phyloP scores from a whole-genome alignment of 306 rosid species.

The Prunus salicina region DNA sequence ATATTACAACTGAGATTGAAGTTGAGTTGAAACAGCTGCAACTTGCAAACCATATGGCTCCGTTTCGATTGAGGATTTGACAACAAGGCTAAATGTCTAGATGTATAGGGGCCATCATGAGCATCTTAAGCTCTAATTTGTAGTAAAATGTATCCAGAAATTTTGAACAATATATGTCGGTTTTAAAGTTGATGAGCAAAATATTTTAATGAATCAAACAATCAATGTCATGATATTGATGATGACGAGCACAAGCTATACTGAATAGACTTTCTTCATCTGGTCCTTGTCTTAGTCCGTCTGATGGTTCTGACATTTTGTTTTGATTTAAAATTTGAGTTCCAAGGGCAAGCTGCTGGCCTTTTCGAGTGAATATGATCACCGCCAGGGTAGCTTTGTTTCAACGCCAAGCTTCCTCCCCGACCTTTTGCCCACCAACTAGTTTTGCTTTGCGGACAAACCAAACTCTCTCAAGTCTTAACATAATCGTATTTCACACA shows the following conservation, averaged over 20 bases:
- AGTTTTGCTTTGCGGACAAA: constrained; percentile 40
- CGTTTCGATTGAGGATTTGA: too few relatives aligned
- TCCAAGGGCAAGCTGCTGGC: background rate
- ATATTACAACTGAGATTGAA: background rate
- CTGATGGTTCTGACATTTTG: background rate
- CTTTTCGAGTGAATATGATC: constrained; percentile 8
- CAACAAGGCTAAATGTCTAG: too few relatives aligned
- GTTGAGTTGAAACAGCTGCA: too few relatives aligned
- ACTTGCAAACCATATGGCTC: too few relatives aligned
- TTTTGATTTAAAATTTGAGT: background rate
- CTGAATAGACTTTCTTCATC: background rate
- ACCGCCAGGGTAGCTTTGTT: constrained; percentile 32
- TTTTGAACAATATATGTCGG: background rate
- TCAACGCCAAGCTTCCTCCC: constrained; percentile 44
- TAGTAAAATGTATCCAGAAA: background rate
- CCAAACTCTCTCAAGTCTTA: constrained; percentile 17
- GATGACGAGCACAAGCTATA: background rate
- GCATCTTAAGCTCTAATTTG: background rate
- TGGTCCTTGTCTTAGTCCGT: background rate
- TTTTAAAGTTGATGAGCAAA: too few relatives aligned
- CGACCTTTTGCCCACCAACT: constrained; percentile 14
- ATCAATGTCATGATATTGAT: background rate
- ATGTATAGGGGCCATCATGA: background rate
- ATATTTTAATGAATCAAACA: too few relatives aligned
- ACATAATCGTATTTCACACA: constrained; percentile 3